phyloP scores from a whole-genome alignment of 2,329 filamentous ascomycete genomes.

The Trichophyton schoenleinii region DNA sequence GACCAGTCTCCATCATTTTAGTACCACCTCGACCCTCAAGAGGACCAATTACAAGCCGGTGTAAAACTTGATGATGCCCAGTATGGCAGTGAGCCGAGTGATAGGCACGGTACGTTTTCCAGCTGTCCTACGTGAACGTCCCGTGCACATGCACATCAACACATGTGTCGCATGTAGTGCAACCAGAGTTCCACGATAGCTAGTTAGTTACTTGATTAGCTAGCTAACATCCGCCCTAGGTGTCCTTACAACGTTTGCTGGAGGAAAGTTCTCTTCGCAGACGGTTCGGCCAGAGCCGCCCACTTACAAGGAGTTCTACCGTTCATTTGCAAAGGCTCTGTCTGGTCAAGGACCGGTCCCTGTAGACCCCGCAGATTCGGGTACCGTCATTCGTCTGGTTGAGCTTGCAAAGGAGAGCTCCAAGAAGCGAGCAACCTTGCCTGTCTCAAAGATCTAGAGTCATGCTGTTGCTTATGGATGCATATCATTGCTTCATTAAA shows the following conservation, averaged over 20 bases:
- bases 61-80: slow-evolving; percentile 46
- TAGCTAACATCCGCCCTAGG: slow-evolving; percentile 16
- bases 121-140: not conserved
- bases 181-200: not conserved
- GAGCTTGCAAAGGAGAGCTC: slow-evolving; percentile 45
- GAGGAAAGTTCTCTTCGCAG: slow-evolving; percentile 40
- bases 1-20: slow-evolving; percentile 7
- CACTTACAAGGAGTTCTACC: slow-evolving; percentile 55
- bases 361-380: slow-evolving; percentile 42
- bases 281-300: slow-evolving; percentile 37
- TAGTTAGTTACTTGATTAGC: not conserved
- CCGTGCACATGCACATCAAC: not conserved
- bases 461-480: too few species aligned
- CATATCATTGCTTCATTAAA: too few species aligned
- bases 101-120: slow-evolving; percentile 39
- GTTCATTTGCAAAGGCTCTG: slow-evolving; percentile 40
- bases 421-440: slow-evolving; percentile 37
- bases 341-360: slow-evolving; percentile 42
- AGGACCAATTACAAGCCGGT: slow-evolving; percentile 58
- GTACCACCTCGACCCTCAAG: slow-evolving; percentile 57
- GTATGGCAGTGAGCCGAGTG: slow-evolving; percentile 53
- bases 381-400: slow-evolving; percentile 44
- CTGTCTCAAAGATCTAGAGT: slow-evolving; percentile 17
- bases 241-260: slow-evolving; percentile 38
- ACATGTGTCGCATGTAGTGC: not conserved